A percentile compares a stretch with the other conserved stretches of the same genome.
These are phyloP conservation scores for Didymella sp. DNA, from an alignment of 2,329 filamentous ascomycete genomes.

Conservation along the genomic window DNA sequence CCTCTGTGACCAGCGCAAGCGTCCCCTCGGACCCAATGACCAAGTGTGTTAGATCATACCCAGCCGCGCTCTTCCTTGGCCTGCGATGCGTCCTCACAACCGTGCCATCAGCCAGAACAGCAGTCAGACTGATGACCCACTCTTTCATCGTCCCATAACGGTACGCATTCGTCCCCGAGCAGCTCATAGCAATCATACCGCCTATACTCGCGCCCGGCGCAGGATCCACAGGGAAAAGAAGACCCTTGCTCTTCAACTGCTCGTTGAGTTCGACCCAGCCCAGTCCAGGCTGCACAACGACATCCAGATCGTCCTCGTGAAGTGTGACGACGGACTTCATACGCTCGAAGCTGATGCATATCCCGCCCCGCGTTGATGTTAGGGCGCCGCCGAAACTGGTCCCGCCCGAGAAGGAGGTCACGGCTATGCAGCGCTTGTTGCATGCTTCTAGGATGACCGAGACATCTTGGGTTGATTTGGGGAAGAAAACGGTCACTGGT, in stretches of 20 bases:
- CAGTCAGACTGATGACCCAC: conserved; percentile 84
- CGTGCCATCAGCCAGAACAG: conserved; percentile 86
- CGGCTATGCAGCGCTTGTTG: conserved; percentile 76
- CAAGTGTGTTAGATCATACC: conserved; percentile 86
- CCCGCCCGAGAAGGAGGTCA: conserved; percentile 85
- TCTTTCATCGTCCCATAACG: conserved; percentile 93
- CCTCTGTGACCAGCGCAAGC: conserved; percentile 87
- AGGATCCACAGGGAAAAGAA: conserved; percentile 94
- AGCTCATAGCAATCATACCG: conserved; percentile 74
- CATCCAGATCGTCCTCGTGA: conserved; percentile 71
- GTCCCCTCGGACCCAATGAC: conserved; percentile 93
- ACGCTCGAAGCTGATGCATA: conserved; percentile 81
- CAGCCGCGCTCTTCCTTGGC: conserved; percentile 85
- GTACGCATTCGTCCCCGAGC: conserved; percentile 85
- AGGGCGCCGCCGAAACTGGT: conserved; percentile 89
- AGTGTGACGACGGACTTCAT: conserved; percentile 85
- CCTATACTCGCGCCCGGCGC: conserved; percentile 90
- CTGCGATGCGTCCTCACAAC: conserved; percentile 86
- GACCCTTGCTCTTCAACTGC: conserved; percentile 65
- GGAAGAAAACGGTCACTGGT: conserved; percentile 71
- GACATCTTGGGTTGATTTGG: conserved; percentile 77
- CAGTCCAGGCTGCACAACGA: conserved; percentile 67
- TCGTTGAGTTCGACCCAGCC: conserved; percentile 87
- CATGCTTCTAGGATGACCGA: conserved; percentile 83
- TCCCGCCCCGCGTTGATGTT: conserved; percentile 76